These are phyloP conservation scores for Aspergillus sp. DNA, from an alignment of 2,329 filamentous ascomycete species.

Conservation along the genomic window DNA sequence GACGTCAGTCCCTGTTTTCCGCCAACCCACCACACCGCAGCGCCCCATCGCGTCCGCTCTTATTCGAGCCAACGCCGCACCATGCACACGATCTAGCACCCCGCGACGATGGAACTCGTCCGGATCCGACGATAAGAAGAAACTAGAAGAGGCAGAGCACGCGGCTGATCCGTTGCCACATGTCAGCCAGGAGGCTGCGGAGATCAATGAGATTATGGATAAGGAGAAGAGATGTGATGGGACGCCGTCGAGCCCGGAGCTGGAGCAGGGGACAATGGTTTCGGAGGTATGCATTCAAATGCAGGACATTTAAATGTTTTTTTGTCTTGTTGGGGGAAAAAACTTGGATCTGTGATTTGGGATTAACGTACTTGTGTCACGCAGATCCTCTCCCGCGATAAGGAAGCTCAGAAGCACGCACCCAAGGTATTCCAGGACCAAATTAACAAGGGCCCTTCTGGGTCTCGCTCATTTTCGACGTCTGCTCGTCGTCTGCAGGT, in stretches of 20 bases:
- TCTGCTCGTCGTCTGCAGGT: slow-evolving; percentile 42
- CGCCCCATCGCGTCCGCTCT: slow-evolving; percentile 25
- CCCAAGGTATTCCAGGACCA: slow-evolving; percentile 67
- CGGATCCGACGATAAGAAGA: slow-evolving; percentile 24
- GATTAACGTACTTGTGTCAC: background rate
- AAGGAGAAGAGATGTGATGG: slow-evolving; percentile 34
- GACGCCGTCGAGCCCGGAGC: slow-evolving; percentile 54
- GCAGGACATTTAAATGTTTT: too few species aligned
- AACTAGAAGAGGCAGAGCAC: slow-evolving; percentile 34
- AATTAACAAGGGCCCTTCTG: slow-evolving; percentile 31
- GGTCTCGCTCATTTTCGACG: slow-evolving; percentile 59
- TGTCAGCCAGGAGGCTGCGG: slow-evolving; percentile 65
- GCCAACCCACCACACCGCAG: slow-evolving; percentile 26
- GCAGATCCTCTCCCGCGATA: slow-evolving; percentile 65
- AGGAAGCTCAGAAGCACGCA: slow-evolving; percentile 60
- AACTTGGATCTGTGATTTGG: too few species aligned
- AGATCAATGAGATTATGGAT: slow-evolving; percentile 59
- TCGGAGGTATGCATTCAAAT: slow-evolving; percentile 53
- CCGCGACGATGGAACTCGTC: slow-evolving; percentile 39
- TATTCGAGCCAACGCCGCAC: slow-evolving; percentile 19
- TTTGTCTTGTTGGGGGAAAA: too few species aligned
- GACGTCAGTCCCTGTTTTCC: slow-evolving; percentile 32
- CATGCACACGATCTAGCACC: slow-evolving; percentile 17
- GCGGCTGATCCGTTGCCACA: slow-evolving; percentile 56
- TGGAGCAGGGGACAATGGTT: slow-evolving; percentile 65